phyloP scores from a whole-genome alignment of 202 grass and related monocot genomes.

The Elaeis oleifera region DNA sequence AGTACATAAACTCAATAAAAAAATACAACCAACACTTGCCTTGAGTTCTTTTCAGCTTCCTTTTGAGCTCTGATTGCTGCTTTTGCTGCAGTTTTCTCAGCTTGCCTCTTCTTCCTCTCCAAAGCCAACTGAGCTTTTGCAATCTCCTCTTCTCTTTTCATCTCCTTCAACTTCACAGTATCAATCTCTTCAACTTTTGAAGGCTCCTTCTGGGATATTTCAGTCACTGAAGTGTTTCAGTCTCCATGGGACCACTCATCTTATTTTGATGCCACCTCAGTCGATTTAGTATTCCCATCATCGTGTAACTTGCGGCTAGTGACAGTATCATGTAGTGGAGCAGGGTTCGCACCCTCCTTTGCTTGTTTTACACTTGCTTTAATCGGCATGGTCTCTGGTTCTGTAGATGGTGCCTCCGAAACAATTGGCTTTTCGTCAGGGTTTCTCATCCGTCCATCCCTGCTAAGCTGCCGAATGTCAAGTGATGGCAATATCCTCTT shows the following conservation, averaged over 20 bases:
- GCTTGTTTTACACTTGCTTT: conserved; percentile 39
- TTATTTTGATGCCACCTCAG: conserved; percentile 24
- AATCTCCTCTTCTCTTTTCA: conserved; percentile 88
- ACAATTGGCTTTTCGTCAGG: conserved; percentile 80
- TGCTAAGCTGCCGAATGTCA: conserved; percentile 48
- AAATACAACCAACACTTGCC: conserved; percentile 17
- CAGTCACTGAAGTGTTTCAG: conserved; percentile 24
- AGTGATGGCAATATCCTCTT: conserved; percentile 69
- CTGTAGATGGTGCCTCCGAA: conserved; percentile 34
- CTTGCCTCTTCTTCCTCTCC: conserved; percentile 80
- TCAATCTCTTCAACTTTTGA: conserved; percentile 46
- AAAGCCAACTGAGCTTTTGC: conserved; percentile 71
- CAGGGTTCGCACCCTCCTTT: conserved; percentile 21
- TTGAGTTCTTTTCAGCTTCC: conserved; percentile 72
- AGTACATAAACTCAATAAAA: neutral
- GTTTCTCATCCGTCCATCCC: conserved; percentile 91
- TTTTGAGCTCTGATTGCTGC: conserved; percentile 62
- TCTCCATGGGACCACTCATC: conserved; percentile 7
- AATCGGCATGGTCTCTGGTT: conserved; percentile 32
- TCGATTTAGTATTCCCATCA: conserved; percentile 34
- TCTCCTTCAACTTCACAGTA: conserved; percentile 70
- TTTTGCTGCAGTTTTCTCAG: conserved; percentile 73
- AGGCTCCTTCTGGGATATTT: conserved; percentile 43
- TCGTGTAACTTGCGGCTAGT: conserved; percentile 29
- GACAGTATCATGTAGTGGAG: conserved; percentile 26